These are phyloP conservation scores for Yamagishiella unicocca DNA, from an alignment of 139 green algal species.

Conservation along the genomic window DNA sequence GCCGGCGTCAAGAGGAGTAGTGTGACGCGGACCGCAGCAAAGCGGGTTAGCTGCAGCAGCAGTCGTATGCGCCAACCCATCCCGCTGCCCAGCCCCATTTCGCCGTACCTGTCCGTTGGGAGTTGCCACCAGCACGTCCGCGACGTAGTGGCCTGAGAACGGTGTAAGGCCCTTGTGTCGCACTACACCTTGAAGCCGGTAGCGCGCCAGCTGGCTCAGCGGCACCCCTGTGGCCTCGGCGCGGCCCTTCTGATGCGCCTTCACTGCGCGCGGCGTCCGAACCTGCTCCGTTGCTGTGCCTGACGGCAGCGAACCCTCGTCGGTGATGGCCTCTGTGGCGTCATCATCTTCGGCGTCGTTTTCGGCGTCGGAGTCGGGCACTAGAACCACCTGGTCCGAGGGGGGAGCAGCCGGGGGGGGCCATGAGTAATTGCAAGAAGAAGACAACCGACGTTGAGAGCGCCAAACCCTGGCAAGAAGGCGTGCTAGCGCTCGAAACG, in stretches of 20 bases:
- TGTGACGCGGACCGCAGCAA: too few species aligned
- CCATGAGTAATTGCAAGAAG: too few species aligned
- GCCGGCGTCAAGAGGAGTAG: too few species aligned
- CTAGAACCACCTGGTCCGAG: conserved; percentile 7
- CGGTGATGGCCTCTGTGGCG: background rate
- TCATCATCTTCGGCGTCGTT: background rate
- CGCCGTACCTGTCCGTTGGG: conserved; percentile 4
- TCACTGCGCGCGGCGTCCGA: background rate
- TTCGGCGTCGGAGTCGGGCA: conserved; percentile 23
- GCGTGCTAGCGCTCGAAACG: too few species aligned
- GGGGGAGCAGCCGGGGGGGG: too few species aligned
- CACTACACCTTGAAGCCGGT: conserved; percentile 33
- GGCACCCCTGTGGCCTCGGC: background rate
- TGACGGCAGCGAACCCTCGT: background rate
- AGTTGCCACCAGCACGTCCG: conserved; percentile 17
- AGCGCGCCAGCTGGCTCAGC: background rate
- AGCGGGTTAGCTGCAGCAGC: too few species aligned
- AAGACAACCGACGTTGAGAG: too few species aligned
- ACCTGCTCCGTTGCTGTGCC: background rate
- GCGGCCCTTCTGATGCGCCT: background rate
- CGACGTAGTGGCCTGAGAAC: conserved; percentile 44
- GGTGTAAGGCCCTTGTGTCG: conserved; percentile 43
- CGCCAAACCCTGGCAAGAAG: too few species aligned
- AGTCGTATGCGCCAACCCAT: too few species aligned
- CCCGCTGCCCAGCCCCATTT: too few species aligned